Evolutionary conservation across 495 filamentous ascomycete species (phyloP).

Genomic region (Tuber borchii): DNA sequence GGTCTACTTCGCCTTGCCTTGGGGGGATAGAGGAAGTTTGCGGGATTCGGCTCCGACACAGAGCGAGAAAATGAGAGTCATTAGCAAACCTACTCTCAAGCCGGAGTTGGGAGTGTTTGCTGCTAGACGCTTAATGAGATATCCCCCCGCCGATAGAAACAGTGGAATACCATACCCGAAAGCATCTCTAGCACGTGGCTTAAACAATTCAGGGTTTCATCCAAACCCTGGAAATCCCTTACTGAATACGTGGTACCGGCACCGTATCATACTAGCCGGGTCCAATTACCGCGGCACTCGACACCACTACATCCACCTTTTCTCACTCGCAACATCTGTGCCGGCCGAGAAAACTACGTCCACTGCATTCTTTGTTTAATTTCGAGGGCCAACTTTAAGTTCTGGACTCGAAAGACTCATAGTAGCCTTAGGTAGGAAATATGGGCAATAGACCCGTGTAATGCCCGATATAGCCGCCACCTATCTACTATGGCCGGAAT

Average conservation of each 20-base stretch:
- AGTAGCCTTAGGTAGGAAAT: neutral
- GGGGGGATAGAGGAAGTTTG: neutral
- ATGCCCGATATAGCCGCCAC: neutral
- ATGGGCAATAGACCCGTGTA: neutral
- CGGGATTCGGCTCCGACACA: neutral
- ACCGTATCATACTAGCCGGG: neutral
- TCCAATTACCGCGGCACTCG: neutral
- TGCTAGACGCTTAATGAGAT: neutral
- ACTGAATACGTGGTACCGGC: neutral
- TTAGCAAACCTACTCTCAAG: neutral
- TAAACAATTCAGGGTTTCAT: neutral
- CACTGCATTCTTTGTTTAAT: neutral
- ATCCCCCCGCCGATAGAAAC: neutral
- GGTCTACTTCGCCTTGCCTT: neutral
- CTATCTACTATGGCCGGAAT: neutral
- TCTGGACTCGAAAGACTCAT: neutral
- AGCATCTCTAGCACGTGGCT: neutral
- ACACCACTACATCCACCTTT: neutral
- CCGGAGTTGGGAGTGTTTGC: neutral
- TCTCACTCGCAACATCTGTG: neutral
- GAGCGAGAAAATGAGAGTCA: neutral
- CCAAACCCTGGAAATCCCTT: neutral
- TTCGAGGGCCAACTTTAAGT: neutral
- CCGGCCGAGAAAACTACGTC: neutral
- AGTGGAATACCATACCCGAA: neutral